These are phyloP conservation scores for Aphanomyces astaci DNA, from an alignment of 352 stramenopile genomes.

Conservation along the genomic window DNA sequence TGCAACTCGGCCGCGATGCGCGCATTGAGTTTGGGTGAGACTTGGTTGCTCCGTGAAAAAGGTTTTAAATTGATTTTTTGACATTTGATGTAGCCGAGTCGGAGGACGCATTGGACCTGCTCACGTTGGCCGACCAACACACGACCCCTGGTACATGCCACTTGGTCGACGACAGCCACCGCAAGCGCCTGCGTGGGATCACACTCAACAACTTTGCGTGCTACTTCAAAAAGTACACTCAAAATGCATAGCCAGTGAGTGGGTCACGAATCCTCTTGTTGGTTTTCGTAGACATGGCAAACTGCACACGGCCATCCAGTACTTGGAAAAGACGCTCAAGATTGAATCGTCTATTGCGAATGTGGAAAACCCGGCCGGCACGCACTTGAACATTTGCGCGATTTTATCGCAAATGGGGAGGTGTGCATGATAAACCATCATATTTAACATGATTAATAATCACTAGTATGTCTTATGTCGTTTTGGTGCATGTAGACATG, in stretches of 20 bases:
- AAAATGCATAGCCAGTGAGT: background rate
- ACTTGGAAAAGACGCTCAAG: conserved; percentile 10
- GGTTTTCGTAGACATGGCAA: background rate
- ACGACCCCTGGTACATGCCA: conserved; percentile 23
- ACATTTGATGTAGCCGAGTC: background rate
- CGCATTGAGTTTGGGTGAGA: conserved; percentile 28
- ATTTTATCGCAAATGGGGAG: conserved; percentile 49
- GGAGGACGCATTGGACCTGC: conserved; percentile 28
- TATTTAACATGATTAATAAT: too few species aligned
- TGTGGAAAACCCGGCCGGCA: conserved; percentile 31
- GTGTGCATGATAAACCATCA: too few species aligned
- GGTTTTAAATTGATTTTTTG: background rate
- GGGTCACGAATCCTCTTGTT: background rate
- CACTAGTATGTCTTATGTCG: too few species aligned
- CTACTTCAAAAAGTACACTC: conserved; percentile 40
- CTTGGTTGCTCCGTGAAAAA: background rate
- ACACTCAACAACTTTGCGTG: conserved; percentile 66
- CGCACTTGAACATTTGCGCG: conserved; percentile 51
- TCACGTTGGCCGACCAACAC: conserved; percentile 45
- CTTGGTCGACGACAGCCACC: background rate
- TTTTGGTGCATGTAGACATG: conserved; percentile 23
- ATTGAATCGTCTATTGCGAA: background rate
- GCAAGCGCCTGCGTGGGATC: conserved; percentile 35
- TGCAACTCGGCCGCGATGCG: conserved; percentile 53
- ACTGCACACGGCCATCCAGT: conserved; percentile 3